Base-by-base conservation (phyloP, 441 rosid species). In the Syzygium syzygioides region DNA sequence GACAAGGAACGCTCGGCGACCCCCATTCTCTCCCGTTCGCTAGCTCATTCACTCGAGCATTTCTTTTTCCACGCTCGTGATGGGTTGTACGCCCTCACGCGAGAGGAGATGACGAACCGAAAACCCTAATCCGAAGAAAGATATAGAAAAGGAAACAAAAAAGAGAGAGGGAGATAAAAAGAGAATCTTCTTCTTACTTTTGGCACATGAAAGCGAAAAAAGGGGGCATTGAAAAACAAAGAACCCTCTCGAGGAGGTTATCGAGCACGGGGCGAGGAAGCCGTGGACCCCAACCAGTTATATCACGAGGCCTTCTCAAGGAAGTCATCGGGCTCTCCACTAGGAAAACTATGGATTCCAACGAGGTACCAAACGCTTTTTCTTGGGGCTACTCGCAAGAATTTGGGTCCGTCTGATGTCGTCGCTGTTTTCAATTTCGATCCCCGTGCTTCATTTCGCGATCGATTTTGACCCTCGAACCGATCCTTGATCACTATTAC, bases 391-490 rank as follows among this genome's bases (percentile, higher is more conserved):
- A 3, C 80, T 71, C 28, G 11, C 52, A 23, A 37, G 23, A 2
- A 20, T 7, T 45, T 23, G 83, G 83, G 28, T 76, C 3, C 80
- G 6, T 37, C 80, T 11, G 20, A 20, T 71, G 23, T 71, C 20
- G 80, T 20, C 50, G 3, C 28, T 1, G 4, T 6, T 12, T 12
- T 71, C 28, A 0, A 71, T 71, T 37, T 71, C 23, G 80, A 20
- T 71, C 9, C n/a, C 26, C 14, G 5, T 9, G 5, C 48, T 68
- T 68, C 9, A 34, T 68, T 34, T 34, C 79, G 8, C 48, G 48
- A 3, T 2, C 1, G 26, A 34, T 1, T 34, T 9, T 68, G 3
- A 68, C 11, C 4, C 28, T 3, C 2, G 6, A 41, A 25, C 5
- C 13, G 14, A 41, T 76, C 52, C 9, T 41, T 5, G n/a, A 37